Evolutionary conservation across 352 stramenopile species (phyloP), one percentile per base, ranked within the genome.

Genomic region (Globisporangium orthogonon): DNA sequence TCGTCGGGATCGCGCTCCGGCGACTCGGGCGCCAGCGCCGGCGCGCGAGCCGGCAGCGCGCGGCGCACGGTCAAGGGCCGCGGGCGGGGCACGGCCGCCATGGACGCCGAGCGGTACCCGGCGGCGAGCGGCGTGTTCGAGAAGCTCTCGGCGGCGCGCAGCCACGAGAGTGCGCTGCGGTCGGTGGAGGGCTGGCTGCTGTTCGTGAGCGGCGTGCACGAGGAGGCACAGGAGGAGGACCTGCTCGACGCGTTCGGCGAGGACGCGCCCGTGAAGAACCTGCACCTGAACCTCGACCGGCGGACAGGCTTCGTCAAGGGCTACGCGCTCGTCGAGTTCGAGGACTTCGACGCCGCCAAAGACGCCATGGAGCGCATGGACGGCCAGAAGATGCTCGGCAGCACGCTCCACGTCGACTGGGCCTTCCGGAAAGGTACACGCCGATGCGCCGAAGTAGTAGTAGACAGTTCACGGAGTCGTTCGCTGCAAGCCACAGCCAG

Each of bases 161-260:
- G 82, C 33, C 68, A 86, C 62, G 73, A 74, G 28, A 83, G 54
- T 18, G 80, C 79, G 7, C 71, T 92, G 28, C 75, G 86, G 58
- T 96, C 85, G 52, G 87, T 98, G 7, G 95, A 99, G 70, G 96
- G 96, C n/a, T 99, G 94, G 91, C 86, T 98, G 45, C 65, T 98
- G 13, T 98, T 99, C 67, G 91, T 98, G 33, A 95, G 82, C 14
- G 91, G 92, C 58, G 78, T 98, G 41, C 91, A 99, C 63, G 89
- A 98, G 66, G 96, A 98, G 66, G 94, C 95, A 13, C 88, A 97
- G 65, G 94, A 99, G 62, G 96, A 99, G 63, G 91, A 98, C 66
- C 71, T 98, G 48, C 73, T 97, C 54, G 96, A 99, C 66, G 80
- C 77, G 4, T 99, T 98, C 66, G 86, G 81, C 45, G 96, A 98